Conservation (phyloP, 2,329 filamentous ascomycete species). For the Microsporum audouinii region DNA sequence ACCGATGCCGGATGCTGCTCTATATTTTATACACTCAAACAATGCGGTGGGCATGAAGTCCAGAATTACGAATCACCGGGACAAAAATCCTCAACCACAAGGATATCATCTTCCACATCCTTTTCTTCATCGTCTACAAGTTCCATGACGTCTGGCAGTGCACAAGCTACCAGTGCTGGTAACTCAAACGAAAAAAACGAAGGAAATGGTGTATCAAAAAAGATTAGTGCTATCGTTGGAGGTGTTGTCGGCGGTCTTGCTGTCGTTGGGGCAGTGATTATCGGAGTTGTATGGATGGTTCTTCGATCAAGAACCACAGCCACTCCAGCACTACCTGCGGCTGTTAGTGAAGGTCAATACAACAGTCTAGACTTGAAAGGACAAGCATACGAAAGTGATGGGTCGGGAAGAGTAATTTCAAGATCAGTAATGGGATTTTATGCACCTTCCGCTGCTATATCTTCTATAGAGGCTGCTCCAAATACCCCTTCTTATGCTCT, state of each 20-base stretch:
- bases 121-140: not conserved
- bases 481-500: not conserved
- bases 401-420: not conserved
- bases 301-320: not conserved
- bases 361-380: not conserved
- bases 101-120: not conserved
- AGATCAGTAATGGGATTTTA: not conserved
- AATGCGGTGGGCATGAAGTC: not conserved
- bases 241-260: not conserved
- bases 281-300: not conserved
- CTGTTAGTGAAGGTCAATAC: not conserved
- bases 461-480: not conserved
- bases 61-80: not conserved
- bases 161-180: not conserved
- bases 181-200: not conserved
- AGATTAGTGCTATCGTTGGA: not conserved
- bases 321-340: not conserved
- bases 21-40: not conserved
- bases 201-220: not conserved
- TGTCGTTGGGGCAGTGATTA: not conserved
- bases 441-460: not conserved
- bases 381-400: not conserved
- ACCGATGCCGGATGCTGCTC: constrained; percentile 1
- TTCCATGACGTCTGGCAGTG: not conserved
- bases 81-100: not conserved